Evolutionary conservation across 495 filamentous ascomycete species (phyloP).

Genomic region (Hypoxylon lenormandii): DNA sequence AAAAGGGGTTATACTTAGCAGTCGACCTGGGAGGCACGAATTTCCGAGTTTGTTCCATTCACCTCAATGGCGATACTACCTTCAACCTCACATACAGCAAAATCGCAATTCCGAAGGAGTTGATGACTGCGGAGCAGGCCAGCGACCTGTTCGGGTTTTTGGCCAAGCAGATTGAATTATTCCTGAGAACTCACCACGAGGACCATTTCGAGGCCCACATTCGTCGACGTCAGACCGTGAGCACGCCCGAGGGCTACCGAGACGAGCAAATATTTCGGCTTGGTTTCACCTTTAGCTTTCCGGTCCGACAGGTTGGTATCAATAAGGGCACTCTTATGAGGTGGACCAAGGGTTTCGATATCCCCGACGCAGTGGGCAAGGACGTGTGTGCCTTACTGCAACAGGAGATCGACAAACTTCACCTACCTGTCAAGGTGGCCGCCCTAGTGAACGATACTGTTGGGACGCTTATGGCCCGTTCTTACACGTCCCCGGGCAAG

Average conservation of each 20-base stretch:
- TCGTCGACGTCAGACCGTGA: slow-evolving; percentile 67
- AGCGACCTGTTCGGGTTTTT: slow-evolving; percentile 92
- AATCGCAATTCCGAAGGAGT: slow-evolving; percentile 84
- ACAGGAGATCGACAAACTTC: slow-evolving; percentile 85
- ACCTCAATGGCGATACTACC: slow-evolving; percentile 89
- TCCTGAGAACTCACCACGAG: slow-evolving; percentile 86
- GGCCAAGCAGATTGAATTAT: slow-evolving; percentile 87
- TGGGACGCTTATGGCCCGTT: slow-evolving; percentile 95
- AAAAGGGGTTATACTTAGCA: slow-evolving; percentile 89
- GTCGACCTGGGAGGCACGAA: slow-evolving; percentile 98
- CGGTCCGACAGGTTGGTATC: slow-evolving; percentile 90
- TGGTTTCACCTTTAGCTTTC: slow-evolving; percentile 98
- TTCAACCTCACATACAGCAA: slow-evolving; percentile 93
- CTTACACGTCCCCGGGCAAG: slow-evolving; percentile 91
- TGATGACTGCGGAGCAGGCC: slow-evolving; percentile 89
- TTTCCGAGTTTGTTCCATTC: slow-evolving; percentile 95
- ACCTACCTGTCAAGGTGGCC: slow-evolving; percentile 89
- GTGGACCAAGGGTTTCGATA: slow-evolving; percentile 99
- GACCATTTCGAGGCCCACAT: slow-evolving; percentile 84
- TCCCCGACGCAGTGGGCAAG: slow-evolving; percentile 88
- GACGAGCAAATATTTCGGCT: slow-evolving; percentile 85
- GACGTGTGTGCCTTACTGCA: slow-evolving; percentile 94
- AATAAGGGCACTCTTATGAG: slow-evolving; percentile 92
- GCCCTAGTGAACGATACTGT: slow-evolving; percentile 98
- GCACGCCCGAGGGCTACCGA: slow-evolving; percentile 64